A percentile compares a stretch with the other conserved stretches of the same genome.
phyloP scores from a whole-genome alignment of 2,329 filamentous ascomycete genomes.

The Eurotiales sp. region DNA sequence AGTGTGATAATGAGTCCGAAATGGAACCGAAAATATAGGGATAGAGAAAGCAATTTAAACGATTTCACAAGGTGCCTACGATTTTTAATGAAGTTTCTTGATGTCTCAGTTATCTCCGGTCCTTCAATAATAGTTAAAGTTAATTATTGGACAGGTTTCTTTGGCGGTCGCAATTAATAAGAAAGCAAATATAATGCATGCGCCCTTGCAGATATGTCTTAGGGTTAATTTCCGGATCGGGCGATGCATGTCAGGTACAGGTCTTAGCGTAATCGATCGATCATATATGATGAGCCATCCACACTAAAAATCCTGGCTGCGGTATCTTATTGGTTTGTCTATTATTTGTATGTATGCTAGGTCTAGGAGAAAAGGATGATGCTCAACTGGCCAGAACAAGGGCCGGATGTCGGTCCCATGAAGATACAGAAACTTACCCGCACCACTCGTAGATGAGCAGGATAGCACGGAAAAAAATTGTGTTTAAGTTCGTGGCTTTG shows the following conservation, averaged over 20 bases:
- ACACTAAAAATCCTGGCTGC: too few relatives aligned
- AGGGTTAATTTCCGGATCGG: conserved; percentile 8
- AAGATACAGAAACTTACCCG: too few relatives aligned
- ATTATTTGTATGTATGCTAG: not conserved
- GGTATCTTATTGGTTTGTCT: not conserved
- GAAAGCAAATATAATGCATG: not conserved
- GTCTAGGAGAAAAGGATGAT: not conserved
- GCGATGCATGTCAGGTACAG: not conserved
- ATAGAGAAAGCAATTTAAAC: too few relatives aligned
- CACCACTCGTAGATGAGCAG: too few relatives aligned
- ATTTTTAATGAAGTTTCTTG: not conserved
- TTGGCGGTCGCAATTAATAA: not conserved
- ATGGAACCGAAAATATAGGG: too few relatives aligned
- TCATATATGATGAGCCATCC: conserved; percentile 1
- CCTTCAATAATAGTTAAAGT: too few relatives aligned
- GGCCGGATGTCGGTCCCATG: not conserved
- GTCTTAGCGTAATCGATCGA: conserved; percentile 1
- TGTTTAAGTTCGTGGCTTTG: too few relatives aligned
- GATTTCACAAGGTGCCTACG: not conserved
- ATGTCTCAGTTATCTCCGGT: too few relatives aligned
- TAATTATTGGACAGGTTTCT: not conserved
- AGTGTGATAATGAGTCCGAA: too few relatives aligned
- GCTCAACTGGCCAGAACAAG: not conserved
- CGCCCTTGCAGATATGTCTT: conserved; percentile 9
- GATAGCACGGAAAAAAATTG: too few relatives aligned